Evolutionary conservation across 164 flowering plant genomes (phyloP).

Genomic region (Chimonanthus praecox): DNA sequence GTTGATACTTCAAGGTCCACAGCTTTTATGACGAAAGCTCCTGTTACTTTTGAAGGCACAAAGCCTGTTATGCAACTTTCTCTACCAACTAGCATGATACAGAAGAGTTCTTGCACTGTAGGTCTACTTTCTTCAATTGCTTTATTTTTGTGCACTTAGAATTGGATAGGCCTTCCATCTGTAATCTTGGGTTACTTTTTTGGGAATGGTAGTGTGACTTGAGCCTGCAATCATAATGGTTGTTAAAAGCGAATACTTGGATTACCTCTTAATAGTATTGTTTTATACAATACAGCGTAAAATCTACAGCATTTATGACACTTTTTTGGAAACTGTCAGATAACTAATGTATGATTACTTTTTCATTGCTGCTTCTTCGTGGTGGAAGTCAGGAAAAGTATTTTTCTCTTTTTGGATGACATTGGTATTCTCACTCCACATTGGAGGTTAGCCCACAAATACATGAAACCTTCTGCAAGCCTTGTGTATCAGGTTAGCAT

Average conservation of each 20-base stretch:
- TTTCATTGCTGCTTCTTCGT: too few relatives aligned
- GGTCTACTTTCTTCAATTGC: neutral
- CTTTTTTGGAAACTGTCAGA: neutral
- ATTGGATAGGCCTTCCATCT: too few relatives aligned
- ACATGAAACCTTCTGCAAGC: too few relatives aligned
- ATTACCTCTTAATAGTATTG: neutral
- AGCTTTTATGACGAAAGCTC: constrained; percentile 29
- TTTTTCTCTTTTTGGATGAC: too few relatives aligned
- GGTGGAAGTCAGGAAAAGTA: neutral
- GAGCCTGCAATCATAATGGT: too few relatives aligned
- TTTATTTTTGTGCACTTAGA: neutral
- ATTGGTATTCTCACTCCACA: too few relatives aligned
- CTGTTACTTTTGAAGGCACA: constrained; percentile 28
- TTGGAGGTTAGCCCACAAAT: too few relatives aligned
- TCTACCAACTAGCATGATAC: constrained; percentile 27
- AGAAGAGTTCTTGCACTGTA: constrained; percentile 45
- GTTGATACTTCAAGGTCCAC: constrained; percentile 36
- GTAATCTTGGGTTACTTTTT: too few relatives aligned
- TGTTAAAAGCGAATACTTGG: too few relatives aligned
- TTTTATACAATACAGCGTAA: neutral
- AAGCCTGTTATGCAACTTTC: constrained; percentile 37
- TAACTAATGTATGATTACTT: neutral
- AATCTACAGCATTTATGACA: neutral
- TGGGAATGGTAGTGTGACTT: too few relatives aligned
- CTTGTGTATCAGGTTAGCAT: too few relatives aligned